Percentiles rank a stretch among this genome's conserved stretches.
Evolutionary conservation across 202 grass and related monocot genomes (phyloP).

Genomic region (Eragrostis tef): DNA sequence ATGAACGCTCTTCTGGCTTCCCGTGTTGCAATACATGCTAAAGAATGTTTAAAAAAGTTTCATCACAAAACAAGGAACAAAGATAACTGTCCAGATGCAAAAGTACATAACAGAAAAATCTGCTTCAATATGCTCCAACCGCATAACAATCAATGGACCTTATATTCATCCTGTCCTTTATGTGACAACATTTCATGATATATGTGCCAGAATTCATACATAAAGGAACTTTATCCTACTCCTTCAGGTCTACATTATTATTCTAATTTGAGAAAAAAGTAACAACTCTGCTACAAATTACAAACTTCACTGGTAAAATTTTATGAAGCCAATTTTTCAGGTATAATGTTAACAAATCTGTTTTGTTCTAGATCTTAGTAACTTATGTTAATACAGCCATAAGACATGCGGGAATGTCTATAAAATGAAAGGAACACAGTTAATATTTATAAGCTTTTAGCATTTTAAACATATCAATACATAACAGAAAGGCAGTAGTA

Average conservation of each 20-base stretch:
- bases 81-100: background rate
- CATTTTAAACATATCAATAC: background rate
- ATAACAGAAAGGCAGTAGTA: background rate
- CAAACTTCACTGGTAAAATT: constrained; percentile 4
- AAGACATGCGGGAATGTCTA: too few species aligned
- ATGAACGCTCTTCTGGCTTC: constrained; percentile 56
- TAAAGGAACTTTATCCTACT: background rate
- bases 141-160: background rate
- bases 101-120: background rate
- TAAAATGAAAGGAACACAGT: too few species aligned
- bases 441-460: background rate
- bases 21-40: constrained; percentile 69
- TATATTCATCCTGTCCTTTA: background rate
- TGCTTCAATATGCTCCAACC: constrained; percentile 7
- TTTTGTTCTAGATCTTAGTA: background rate
- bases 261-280: background rate
- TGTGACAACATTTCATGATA: background rate
- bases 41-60: constrained; percentile 17
- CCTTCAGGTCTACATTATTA: background rate
- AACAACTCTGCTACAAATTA: background rate
- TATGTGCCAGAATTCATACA: background rate
- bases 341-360: background rate
- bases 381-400: background rate
- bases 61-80: constrained; percentile 5
- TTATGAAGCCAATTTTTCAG: background rate